phyloP scores from a whole-genome alignment of 345 rosid species.

The Pistacia vera region DNA sequence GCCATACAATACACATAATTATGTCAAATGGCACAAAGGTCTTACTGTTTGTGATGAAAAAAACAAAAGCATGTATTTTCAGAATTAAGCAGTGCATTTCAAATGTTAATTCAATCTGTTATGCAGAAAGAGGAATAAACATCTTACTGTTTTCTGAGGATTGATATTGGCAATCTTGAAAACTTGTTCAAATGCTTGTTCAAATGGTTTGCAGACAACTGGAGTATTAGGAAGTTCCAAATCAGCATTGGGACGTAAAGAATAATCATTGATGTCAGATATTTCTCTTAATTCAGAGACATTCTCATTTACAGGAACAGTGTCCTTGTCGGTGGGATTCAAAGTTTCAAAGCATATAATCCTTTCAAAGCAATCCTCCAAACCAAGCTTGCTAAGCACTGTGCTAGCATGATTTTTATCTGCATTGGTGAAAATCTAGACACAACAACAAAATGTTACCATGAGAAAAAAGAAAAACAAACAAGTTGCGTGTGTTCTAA shows the following conservation, averaged over 20 bases:
- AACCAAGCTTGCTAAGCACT: conserved; percentile 73
- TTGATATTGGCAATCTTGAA: conserved; percentile 70
- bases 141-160: conserved; percentile 76
- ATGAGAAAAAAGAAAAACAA: not conserved
- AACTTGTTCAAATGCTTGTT: conserved; percentile 66
- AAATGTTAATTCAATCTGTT: not conserved
- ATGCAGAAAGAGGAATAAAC: not conserved
- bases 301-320: conserved; percentile 24
- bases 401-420: conserved; percentile 77
- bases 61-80: not conserved
- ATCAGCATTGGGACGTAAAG: conserved; percentile 31
- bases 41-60: not conserved
- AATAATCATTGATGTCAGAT: conserved; percentile 49
- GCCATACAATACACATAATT: conserved; percentile 19
- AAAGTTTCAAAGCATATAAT: conserved; percentile 88
- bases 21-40: not conserved
- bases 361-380: conserved; percentile 88
- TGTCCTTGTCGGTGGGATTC: conserved; percentile 49
- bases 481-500: not conserved
- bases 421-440: conserved; percentile 83
- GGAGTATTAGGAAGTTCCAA: conserved; percentile 56
- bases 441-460: not conserved
- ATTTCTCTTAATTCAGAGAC: conserved; percentile 24
- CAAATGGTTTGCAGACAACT: conserved; percentile 88
- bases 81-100: not conserved